Percentiles rank a stretch among this genome's conserved stretches.
Evolutionary conservation across 2,329 filamentous ascomycete species (phyloP).

Genomic region (Microsporum canis): DNA sequence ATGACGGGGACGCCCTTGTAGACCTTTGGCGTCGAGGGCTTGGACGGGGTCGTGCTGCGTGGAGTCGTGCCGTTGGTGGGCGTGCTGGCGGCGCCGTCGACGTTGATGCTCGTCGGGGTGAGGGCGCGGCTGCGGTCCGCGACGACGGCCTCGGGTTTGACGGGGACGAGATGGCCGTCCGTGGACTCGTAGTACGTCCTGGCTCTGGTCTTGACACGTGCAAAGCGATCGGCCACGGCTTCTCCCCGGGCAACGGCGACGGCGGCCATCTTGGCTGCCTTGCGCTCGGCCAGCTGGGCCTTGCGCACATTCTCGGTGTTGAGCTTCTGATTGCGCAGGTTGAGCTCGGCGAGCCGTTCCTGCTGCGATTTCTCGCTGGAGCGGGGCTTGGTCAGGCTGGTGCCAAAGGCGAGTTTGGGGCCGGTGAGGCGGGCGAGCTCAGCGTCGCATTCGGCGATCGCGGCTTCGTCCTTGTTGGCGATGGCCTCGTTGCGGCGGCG

Average conservation of each 20-base stretch:
- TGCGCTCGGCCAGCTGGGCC: slow-evolving; percentile 73
- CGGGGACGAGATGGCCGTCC: slow-evolving; percentile 30
- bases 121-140: slow-evolving; percentile 37
- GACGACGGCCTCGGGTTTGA: slow-evolving; percentile 39
- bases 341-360: slow-evolving; percentile 71
- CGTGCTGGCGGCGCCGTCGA: slow-evolving; percentile 39
- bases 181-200: slow-evolving; percentile 58
- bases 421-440: slow-evolving; percentile 37
- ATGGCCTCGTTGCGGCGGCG: slow-evolving; percentile 57
- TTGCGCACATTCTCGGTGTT: slow-evolving; percentile 87
- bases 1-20: slow-evolving; percentile 52
- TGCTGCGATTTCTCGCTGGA: slow-evolving; percentile 53
- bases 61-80: slow-evolving; percentile 45
- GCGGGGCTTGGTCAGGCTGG: slow-evolving; percentile 50
- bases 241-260: slow-evolving; percentile 54
- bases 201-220: slow-evolving; percentile 54
- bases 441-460: slow-evolving; percentile 38
- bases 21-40: slow-evolving; percentile 28
- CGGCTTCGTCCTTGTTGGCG: slow-evolving; percentile 51
- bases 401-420: slow-evolving; percentile 63
- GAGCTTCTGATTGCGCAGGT: slow-evolving; percentile 68
- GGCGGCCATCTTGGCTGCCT: slow-evolving; percentile 49
- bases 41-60: slow-evolving; percentile 27
- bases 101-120: slow-evolving; percentile 30
- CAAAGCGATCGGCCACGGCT: slow-evolving; percentile 41